Conservation (phyloP, 2,329 filamentous ascomycete genomes). For the Fonsecaea pedrosoi region DNA sequence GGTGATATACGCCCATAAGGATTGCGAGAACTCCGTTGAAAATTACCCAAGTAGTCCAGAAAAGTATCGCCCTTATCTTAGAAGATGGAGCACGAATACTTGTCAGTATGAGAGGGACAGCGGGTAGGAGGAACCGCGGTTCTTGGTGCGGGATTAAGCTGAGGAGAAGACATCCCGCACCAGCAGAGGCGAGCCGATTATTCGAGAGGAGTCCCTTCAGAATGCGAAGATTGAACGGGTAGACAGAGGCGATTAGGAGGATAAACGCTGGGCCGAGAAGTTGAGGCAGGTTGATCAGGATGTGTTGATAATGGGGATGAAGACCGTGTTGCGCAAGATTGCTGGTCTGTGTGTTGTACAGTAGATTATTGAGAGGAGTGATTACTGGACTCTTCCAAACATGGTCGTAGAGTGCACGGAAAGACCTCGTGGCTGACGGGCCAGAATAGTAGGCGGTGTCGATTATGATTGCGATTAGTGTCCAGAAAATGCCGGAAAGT, state of each 20-base stretch:
- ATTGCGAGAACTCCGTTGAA: constrained; percentile 58
- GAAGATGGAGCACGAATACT: constrained; percentile 51
- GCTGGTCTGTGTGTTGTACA: constrained; percentile 72
- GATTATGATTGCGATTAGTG: constrained; percentile 74
- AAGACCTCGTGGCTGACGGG: constrained; percentile 46
- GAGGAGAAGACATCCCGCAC: constrained; percentile 53
- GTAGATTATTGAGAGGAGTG: constrained; percentile 77
- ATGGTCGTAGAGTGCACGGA: constrained; percentile 53
- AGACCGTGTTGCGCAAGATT: constrained; percentile 79
- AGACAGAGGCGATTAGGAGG: constrained; percentile 59
- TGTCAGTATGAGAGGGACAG: constrained; percentile 58
- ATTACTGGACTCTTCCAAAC: constrained; percentile 71
- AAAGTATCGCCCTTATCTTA: constrained; percentile 45
- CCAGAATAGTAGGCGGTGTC: constrained; percentile 82
- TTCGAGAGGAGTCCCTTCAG: constrained; percentile 42
- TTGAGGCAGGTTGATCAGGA: constrained; percentile 73
- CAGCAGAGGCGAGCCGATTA: constrained; percentile 51
- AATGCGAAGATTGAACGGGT: constrained; percentile 42
- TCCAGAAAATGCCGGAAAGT: constrained; percentile 70
- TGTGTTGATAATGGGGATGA: constrained; percentile 79
- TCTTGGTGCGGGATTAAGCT: constrained; percentile 60
- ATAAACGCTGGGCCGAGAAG: constrained; percentile 73
- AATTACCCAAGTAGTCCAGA: constrained; percentile 54
- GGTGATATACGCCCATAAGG: constrained; percentile 61
- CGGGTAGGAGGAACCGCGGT: constrained; percentile 59